These are phyloP conservation scores for Nicotiana tomentosiformis DNA, from an alignment of 257 asterid genomes.

Conservation along the genomic window DNA sequence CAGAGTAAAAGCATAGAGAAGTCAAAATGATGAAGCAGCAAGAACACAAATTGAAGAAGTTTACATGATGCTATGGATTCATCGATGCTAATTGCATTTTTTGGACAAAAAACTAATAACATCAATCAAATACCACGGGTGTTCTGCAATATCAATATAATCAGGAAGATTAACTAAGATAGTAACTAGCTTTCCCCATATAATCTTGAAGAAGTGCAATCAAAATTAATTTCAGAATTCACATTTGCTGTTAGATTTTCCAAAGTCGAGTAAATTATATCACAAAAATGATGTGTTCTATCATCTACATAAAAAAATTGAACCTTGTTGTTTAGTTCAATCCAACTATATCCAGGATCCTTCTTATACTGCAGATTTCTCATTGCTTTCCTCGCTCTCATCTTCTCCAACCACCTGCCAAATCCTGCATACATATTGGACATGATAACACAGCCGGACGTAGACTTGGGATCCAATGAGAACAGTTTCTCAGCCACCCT, in stretches of 20 bases:
- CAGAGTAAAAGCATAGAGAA: not conserved
- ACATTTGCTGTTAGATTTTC: constrained; percentile 37
- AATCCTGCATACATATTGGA: constrained; percentile 67
- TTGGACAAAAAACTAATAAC: not conserved
- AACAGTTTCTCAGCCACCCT: constrained; percentile 49
- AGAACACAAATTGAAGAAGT: not conserved
- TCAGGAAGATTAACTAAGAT: constrained; percentile 1
- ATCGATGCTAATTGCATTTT: not conserved
- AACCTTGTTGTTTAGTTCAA: constrained; percentile 42
- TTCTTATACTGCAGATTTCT: constrained; percentile 41
- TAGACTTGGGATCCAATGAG: constrained; percentile 24
- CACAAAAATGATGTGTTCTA: constrained; percentile 34
- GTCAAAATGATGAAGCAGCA: not conserved
- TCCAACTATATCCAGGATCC: constrained; percentile 88
- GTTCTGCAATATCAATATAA: not conserved
- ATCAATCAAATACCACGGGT: not conserved
- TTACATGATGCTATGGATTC: not conserved
- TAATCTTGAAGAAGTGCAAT: constrained; percentile 16
- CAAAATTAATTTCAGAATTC: constrained; percentile 19
- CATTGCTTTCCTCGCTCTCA: constrained; percentile 38
- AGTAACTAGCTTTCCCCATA: not conserved
- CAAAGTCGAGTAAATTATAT: constrained; percentile 36
- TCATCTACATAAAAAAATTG: constrained; percentile 49
- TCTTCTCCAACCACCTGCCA: constrained; percentile 62
- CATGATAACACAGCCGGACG: constrained; percentile 51